Evolutionary conservation across 768 basidiomycete species (phyloP).

Genomic region (Pisolithus albus): DNA sequence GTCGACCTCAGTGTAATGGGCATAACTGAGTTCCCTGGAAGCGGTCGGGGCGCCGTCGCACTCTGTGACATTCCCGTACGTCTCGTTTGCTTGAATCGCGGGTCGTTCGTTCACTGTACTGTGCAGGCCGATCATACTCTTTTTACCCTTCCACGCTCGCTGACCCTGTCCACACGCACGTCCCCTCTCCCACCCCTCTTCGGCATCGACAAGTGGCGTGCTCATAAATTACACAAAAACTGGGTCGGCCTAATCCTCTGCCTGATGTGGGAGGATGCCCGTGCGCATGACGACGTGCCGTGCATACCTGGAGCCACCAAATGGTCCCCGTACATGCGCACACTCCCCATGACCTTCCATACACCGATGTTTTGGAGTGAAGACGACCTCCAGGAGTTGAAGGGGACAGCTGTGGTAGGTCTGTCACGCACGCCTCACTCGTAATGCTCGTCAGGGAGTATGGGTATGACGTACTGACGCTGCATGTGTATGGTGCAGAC

Average conservation of each 20-base stretch:
- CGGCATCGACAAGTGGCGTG: slow-evolving; percentile 59
- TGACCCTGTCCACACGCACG: slow-evolving; percentile 76
- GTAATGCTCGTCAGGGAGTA: background rate
- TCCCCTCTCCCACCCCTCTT: slow-evolving; percentile 57
- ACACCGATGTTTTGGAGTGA: slow-evolving; percentile 94
- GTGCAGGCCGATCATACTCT: slow-evolving; percentile 64
- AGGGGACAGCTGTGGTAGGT: slow-evolving; percentile 87
- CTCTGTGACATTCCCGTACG: slow-evolving; percentile 64
- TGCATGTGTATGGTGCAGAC: slow-evolving; percentile 36
- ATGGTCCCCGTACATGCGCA: slow-evolving; percentile 22
- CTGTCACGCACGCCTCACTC: slow-evolving; percentile 24
- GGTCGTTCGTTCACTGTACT: no score
- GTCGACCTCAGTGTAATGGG: slow-evolving; percentile 44
- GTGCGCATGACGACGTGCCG: slow-evolving; percentile 55
- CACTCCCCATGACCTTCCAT: slow-evolving; percentile 66
- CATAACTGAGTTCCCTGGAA: slow-evolving; percentile 40
- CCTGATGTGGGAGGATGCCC: slow-evolving; percentile 91
- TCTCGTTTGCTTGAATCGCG: background rate
- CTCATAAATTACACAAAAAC: slow-evolving; percentile 50
- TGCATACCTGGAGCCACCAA: slow-evolving; percentile 1
- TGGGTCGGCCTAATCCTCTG: slow-evolving; percentile 89
- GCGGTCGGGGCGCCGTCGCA: slow-evolving; percentile 72
- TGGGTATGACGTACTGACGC: background rate
- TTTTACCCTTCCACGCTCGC: slow-evolving; percentile 72
- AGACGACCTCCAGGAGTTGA: slow-evolving; percentile 64